A percentile compares a stretch with the other conserved stretches of the same genome.
phyloP scores from a whole-genome alignment of 2,329 filamentous ascomycete genomes.

The Macrophomina tecta region DNA sequence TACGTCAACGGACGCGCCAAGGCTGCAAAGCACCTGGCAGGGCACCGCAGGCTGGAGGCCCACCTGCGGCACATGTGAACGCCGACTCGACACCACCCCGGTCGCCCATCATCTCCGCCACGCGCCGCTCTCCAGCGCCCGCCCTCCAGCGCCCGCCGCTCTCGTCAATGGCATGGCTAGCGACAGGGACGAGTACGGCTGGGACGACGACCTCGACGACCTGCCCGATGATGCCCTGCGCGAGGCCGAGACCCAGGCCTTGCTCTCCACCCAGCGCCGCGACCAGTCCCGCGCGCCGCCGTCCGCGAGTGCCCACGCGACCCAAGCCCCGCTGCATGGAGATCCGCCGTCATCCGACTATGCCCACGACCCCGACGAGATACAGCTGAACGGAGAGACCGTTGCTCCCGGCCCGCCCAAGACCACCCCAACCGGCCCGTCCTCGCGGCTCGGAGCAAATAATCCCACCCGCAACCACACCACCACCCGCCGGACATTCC shows the following conservation, averaged over 20 bases:
- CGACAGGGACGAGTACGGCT: slow-evolving; percentile 53
- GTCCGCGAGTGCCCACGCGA: slow-evolving; percentile 18
- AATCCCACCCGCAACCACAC: background rate
- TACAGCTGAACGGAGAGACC: slow-evolving; percentile 50
- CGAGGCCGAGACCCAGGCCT: slow-evolving; percentile 52
- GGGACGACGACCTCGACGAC: slow-evolving; percentile 53
- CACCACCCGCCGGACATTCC: slow-evolving; percentile 8
- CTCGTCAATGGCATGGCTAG: slow-evolving; percentile 37
- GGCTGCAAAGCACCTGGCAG: slow-evolving; percentile 23
- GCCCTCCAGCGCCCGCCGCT: background rate
- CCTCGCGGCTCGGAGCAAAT: background rate
- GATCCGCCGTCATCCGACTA: slow-evolving; percentile 44
- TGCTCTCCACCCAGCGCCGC: slow-evolving; percentile 48
- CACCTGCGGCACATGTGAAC: slow-evolving; percentile 21
- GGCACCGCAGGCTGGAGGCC: background rate
- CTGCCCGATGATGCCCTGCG: slow-evolving; percentile 53
- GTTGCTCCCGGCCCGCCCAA: background rate
- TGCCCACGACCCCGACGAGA: slow-evolving; percentile 44
- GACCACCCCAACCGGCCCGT: background rate
- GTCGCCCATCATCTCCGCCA: slow-evolving; percentile 22
- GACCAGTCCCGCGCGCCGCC: slow-evolving; percentile 5
- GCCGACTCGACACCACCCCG: slow-evolving; percentile 15
- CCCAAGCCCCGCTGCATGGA: slow-evolving; percentile 4
- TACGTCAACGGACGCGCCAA: slow-evolving; percentile 28
- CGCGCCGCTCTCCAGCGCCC: slow-evolving; percentile 1